A percentile compares a stretch with the other conserved stretches of the same genome.
phyloP scores from a whole-genome alignment of 2,329 filamentous ascomycete species.

The Alternaria viburni region DNA sequence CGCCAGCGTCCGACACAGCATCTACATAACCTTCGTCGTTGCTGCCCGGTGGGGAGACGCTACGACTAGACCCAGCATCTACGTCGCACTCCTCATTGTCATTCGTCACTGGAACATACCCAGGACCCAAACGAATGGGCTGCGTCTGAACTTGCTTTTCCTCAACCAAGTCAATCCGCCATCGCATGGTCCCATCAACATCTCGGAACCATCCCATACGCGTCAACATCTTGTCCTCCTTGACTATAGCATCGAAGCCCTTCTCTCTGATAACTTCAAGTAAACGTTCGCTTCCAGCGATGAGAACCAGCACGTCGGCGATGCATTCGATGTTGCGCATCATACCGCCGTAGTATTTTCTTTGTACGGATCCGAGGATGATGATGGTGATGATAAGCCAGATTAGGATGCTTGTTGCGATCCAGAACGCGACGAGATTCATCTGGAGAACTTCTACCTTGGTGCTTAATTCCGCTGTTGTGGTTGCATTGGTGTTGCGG shows the following conservation, averaged over 20 bases:
- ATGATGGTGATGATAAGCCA: neutral
- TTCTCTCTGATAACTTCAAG: neutral
- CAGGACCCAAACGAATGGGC: neutral
- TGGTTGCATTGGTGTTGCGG: neutral
- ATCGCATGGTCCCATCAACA: neutral
- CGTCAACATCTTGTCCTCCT: neutral
- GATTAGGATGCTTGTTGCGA: neutral
- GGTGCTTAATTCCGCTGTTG: neutral
- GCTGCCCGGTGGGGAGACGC: neutral
- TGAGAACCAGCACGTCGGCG: neutral
- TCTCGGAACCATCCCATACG: neutral
- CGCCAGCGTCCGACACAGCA: neutral
- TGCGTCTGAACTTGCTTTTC: neutral
- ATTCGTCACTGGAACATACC: fast-evolving
- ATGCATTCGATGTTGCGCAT: neutral
- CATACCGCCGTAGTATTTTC: neutral
- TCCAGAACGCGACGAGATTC: neutral
- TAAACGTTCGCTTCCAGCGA: neutral
- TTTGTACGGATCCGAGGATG: neutral
- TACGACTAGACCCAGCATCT: neutral
- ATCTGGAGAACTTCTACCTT: neutral
- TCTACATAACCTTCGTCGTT: neutral
- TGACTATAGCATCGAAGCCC: neutral
- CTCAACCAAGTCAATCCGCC: neutral
- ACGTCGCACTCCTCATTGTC: neutral